Base-by-base conservation (phyloP, 441 rosid species). In the Pelargonium exstipulatum region DNA sequence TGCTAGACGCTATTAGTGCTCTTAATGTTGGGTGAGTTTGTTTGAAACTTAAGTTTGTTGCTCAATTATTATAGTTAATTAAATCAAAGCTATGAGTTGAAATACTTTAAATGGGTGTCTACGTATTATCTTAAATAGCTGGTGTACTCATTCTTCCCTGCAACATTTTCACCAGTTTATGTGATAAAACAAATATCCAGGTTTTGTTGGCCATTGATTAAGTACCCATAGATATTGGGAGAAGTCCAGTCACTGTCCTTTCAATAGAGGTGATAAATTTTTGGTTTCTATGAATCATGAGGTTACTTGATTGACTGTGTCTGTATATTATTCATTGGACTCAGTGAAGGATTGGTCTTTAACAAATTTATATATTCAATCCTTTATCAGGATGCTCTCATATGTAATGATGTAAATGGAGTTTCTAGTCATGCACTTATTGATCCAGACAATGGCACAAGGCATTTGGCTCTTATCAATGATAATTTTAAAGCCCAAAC, bases 401-500 rank as follows among this genome's bases (percentile, higher is more conserved):
- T 64, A 43, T 77, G 78, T 18, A 77, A 69, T 17, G 72, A 71
- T 16, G 83, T 61, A 73, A 84, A 81, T 74, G 96, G 78, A 79
- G 72, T 71, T 58, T 72, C 72, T 42, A 83, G 76, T 71, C 77
- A 74, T 40, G 71, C 73, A 62, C 72, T 78, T 46, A 69, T 69
- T 3, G 71, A 82, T 80, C 79, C 73, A 77, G 79, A 79, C 72
- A 83, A 72, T 73, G 89, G 84, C 75, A 79, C 64, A 51, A 85
- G 83, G 71, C 84, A 85, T 70, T 75, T 84, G 68, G 83, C 85
- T 74, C 73, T 84, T 68, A 68, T 81, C 76, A 88, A 83, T 53
- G 88, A 84, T 70, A 85, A 69, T 14, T 84, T 88, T 71, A 89
- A 87, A 83, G 87, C 83, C 53, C 80, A 86, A 79, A 85, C 86